A percentile compares a stretch with the other conserved stretches of the same genome.
Evolutionary conservation across 768 basidiomycete species (phyloP).

Genomic region (Suillus spraguei): DNA sequence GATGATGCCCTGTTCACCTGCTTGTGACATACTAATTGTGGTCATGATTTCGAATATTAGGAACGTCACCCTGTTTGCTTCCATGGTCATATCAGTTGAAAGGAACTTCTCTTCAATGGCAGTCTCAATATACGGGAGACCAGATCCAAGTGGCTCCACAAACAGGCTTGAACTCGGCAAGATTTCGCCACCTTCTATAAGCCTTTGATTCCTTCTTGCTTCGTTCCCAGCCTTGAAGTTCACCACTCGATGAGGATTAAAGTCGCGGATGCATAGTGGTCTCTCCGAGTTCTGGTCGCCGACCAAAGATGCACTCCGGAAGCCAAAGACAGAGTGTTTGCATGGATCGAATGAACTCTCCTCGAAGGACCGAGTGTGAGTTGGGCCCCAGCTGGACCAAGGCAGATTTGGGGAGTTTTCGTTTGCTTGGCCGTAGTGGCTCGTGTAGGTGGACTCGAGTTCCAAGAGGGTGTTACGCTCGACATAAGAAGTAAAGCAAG

Average conservation of each 20-base stretch:
- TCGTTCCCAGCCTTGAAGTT: neutral
- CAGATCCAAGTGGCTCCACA: neutral
- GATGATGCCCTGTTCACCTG: neutral
- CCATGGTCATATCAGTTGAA: neutral
- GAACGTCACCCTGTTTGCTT: neutral
- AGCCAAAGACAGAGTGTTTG: neutral
- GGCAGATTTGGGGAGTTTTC: neutral
- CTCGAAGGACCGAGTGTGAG: neutral
- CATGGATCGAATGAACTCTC: neutral
- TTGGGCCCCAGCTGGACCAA: neutral
- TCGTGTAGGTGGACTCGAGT: neutral
- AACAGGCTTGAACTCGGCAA: neutral
- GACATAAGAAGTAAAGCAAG: neutral
- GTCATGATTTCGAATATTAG: neutral
- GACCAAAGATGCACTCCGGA: neutral
- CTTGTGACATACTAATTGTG: neutral
- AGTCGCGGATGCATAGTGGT: neutral
- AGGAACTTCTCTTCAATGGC: neutral
- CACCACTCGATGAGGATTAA: neutral
- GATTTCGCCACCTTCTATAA: neutral
- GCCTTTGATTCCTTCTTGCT: neutral
- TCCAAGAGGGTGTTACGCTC: neutral
- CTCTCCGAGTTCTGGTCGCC: neutral
- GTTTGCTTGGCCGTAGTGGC: neutral
- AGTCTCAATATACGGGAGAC: neutral